Percentiles rank a stretch among this genome's conserved stretches.
Conservation (phyloP, 768 basidiomycete species). For the Boletus rubroflammeus region DNA sequence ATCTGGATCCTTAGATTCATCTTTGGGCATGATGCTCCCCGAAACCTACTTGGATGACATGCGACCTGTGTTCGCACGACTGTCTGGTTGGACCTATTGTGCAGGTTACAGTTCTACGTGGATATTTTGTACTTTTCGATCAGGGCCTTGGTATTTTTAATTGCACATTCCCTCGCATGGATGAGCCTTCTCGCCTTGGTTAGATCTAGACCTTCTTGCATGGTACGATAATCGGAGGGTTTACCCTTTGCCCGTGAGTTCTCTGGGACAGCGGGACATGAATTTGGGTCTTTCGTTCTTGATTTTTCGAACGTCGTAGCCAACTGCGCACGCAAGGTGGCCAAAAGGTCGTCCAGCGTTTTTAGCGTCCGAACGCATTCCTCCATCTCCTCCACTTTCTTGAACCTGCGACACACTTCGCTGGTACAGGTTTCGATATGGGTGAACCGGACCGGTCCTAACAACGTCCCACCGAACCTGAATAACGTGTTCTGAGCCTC, state of each 20-base stretch:
- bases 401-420: conserved; percentile 72
- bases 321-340: conserved; percentile 49
- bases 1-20: conserved; percentile 1
- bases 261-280: neutral
- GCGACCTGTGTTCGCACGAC: neutral
- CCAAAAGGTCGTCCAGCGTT: conserved; percentile 59
- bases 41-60: neutral
- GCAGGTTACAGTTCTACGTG: neutral
- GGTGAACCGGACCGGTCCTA: conserved; percentile 71
- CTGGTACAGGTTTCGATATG: conserved; percentile 75
- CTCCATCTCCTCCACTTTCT: conserved; percentile 61
- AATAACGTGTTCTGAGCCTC: neutral
- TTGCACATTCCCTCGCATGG: conserved; percentile 63
- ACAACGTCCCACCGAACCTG: conserved; percentile 80
- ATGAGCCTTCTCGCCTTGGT: conserved; percentile 65
- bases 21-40: neutral
- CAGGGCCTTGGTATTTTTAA: conserved; percentile 56
- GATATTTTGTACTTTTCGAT: conserved; percentile 39
- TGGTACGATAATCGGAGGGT: conserved; percentile 44
- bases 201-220: conserved; percentile 46
- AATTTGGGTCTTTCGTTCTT: neutral
- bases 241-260: conserved; percentile 17
- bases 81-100: conserved; percentile 1
- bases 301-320: neutral
- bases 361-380: conserved; percentile 54